Evolutionary conservation across 2,329 filamentous ascomycete species (phyloP), one percentile per base, ranked within the genome.

Genomic region (Pestalotiopsis sp.): DNA sequence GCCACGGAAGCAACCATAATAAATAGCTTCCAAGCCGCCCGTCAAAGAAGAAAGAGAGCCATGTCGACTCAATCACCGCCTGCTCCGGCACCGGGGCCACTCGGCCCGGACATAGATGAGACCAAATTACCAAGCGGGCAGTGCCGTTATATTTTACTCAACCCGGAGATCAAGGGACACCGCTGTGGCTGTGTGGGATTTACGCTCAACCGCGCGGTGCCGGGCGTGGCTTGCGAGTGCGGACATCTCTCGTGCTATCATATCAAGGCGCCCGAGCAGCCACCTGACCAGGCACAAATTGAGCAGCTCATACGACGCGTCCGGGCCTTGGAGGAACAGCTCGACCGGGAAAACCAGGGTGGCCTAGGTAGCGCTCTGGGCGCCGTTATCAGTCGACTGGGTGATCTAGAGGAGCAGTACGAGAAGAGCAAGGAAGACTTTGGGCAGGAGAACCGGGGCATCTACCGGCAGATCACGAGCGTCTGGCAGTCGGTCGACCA

Each of bases 211-310:
- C 82, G 80, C 64, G 75, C 80, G n/a, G 79, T 86, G 12, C 87
- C 87, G 1, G 84, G 87, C 49, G 85, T 86, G 66, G 83, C 80
- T 23, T 90, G 88, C 73, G 83, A 88, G 64, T 90, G 88, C 72
- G 88, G 88, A 5, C 88, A 90, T 74, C 82, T 88, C 66, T 86
- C 87, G 41, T 90, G 87, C 76, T 90, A 86, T 74, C 88, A 90
- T 74, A 79, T 85, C 68, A 81, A 82, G 71, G 82, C 82, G n/a
- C 78, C 82, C 36, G 83, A 86, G 66, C 76, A 78, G 13, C 78
- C 83, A 6, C 76, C 78, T 1, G 83, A 84, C 68, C 82, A 77
- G 68, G 79, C 79, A 23, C 87, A 88, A 70, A 73, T 88, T 27
- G 84, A 86, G 45, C 79, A 80, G 25, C 79, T 89, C 69, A 83